Base-by-base conservation (phyloP, 345 rosid species). In the Pseudoturritis turrita region DNA sequence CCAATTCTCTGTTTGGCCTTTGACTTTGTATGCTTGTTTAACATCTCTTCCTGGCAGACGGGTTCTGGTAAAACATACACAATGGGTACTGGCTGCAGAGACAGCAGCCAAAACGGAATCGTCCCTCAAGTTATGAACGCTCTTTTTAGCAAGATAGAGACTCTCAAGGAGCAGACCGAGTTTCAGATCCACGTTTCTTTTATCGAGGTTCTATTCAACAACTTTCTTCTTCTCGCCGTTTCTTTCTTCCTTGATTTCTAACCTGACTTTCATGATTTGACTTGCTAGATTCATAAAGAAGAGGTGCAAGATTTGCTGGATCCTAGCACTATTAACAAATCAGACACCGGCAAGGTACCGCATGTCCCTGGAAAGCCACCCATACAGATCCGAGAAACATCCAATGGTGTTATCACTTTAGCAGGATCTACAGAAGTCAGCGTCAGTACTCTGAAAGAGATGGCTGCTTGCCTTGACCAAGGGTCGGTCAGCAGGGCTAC, bases 21-120 rank as follows among this genome's bases (percentile, higher is more conserved):
- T 70, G 46, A 49, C 55, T 60, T 71, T 54, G 58, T 36, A n/a
- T 25, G 3, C 26, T 22, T 56, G 66, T 56, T 37, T n/a, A n/a
- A 25, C 26, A 40, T 64, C 51, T 39, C 41, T 72, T 80, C 43
- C 75, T 81, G 9, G 77, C 88, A 95, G 96, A 95, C 99, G 5
- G 99, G 99, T 73, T 95, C 99, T 0, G 99, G 99, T 31, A 95
- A 95, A 85, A 95, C 99, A 19, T 95, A 95, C 66, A 95, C 99
- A 25, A 95, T 95, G 99, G 99, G 99, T 36, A 95, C 99, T 36
- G 90, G 96, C 63, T 86, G 82, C 72, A 87, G 86, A 82, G 96
- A 92, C 80, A 92, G 88, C 62, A 68, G 43, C 79, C 94, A 87
- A 77, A 79, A 88, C 0, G 98, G 99, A 41, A 80, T 95, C 67